Evolutionary conservation across 1,284 basidiomycete species (phyloP), one percentile per base, ranked within the genome.

Genomic region (Phellinidium pouzarii): DNA sequence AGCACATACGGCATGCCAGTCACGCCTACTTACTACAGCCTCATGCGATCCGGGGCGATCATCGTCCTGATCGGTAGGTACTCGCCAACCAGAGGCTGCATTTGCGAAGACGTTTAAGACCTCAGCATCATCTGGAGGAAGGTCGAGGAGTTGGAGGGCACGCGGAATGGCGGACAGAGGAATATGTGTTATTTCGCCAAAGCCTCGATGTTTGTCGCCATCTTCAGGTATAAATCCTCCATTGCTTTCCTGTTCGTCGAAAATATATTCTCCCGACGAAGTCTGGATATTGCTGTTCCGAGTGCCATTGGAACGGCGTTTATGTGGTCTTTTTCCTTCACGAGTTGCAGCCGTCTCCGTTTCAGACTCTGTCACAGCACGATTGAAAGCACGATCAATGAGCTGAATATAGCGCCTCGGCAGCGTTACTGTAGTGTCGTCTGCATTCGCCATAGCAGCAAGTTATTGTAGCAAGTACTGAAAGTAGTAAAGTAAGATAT

Each of bases 1-100:
- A 11, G 82, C 77, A 62, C 87, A 89, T 6, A 89, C 82, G 14
- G 84, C 74, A 34, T 83, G 74, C 84, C 84, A 89, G 61, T 88
- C 86, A 36, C 79, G 78, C 46, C 73, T 68, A 58, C 71, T 76
- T 22, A 88, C 76, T 9, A 43, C 37, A 19, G 48, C 22, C 59
- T 52, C 54, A 26, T 60, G 50, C 43, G 60, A 55, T 20, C 54
- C 62, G 9, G 44, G 44, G 5, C 46, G 49, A 9, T 59, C 61
- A 4, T 44, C 45, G 0, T 67, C 63, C 8, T 50, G 56, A 36
- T 58, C 58, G 19, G 52, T 45, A 38, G 48, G 53, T 11, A 48
- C 59, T 36, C 64, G 64, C 85, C 87, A 87, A 7, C 84, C 86
- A 1, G 76, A 71, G 0, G 83, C 82, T 2, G 87, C 87, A 59